Conservation (phyloP, 345 rosid genomes). For the Arabis alpina region DNA sequence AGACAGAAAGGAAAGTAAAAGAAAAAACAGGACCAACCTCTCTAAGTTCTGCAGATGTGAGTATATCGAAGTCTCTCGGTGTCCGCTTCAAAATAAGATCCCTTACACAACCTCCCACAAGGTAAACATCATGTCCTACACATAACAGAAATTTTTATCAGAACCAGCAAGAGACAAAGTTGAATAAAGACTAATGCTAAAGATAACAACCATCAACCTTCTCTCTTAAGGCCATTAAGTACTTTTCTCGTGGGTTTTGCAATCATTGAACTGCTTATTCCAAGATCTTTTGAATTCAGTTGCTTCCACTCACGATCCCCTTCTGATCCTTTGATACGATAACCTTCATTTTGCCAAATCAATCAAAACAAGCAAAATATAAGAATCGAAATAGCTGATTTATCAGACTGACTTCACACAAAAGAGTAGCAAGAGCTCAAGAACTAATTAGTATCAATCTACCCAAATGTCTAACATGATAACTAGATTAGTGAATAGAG, state of each 20-base stretch:
- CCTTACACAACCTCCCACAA: constrained; percentile 96
- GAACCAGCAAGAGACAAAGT: background rate
- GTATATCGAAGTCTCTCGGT: constrained; percentile 88
- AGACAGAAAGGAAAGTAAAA: background rate
- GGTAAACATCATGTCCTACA: constrained; percentile 84
- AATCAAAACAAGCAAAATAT: background rate
- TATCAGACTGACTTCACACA: background rate
- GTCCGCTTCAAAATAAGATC: constrained; percentile 83
- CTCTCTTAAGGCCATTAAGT: constrained; percentile 57
- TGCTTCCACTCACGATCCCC: constrained; percentile 55
- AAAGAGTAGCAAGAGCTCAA: constrained; percentile 16
- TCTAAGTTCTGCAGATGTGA: constrained; percentile 87
- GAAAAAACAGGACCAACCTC: constrained; percentile 55
- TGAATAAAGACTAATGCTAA: constrained; percentile 3
- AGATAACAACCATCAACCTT: constrained; percentile 46
- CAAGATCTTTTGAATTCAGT: constrained; percentile 54
- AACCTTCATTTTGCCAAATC: constrained; percentile 17
- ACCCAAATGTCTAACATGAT: background rate
- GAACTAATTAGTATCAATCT: constrained; percentile 2
- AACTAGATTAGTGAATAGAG: background rate
- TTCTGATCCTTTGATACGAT: constrained; percentile 36
- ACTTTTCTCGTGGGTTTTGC: constrained; percentile 54
- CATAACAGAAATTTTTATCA: background rate
- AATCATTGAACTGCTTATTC: constrained; percentile 55
- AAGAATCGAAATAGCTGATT: constrained; percentile 8